phyloP scores from a whole-genome alignment of 257 asterid species.

The Solanum chmielewskii region DNA sequence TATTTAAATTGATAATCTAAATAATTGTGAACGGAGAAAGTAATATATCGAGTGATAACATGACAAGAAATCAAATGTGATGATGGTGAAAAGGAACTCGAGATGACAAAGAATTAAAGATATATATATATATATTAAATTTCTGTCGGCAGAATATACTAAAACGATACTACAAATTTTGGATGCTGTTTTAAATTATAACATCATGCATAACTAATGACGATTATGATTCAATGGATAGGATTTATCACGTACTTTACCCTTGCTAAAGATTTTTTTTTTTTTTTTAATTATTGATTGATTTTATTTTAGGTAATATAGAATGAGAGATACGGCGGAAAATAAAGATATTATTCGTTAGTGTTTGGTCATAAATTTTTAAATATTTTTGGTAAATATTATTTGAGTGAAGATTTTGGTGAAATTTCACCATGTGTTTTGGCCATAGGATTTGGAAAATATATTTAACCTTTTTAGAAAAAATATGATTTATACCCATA shows the following conservation, averaged over 20 bases:
- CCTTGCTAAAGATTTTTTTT: too few relatives aligned
- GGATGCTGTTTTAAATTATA: neutral
- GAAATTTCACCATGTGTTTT: too few relatives aligned
- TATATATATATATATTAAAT: neutral
- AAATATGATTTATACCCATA: too few relatives aligned
- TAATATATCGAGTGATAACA: neutral
- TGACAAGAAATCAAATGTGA: neutral
- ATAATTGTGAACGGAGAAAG: too few relatives aligned
- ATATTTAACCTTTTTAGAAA: too few relatives aligned
- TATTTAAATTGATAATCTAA: too few relatives aligned
- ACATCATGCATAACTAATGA: neutral
- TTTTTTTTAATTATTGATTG: accelerated
- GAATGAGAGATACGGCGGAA: accelerated
- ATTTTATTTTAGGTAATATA: neutral
- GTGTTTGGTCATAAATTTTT: too few relatives aligned
- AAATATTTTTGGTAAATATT: too few relatives aligned
- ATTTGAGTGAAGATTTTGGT: too few relatives aligned
- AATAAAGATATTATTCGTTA: too few relatives aligned
- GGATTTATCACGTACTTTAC: neutral
- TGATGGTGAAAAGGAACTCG: neutral
- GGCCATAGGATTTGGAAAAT: too few relatives aligned
- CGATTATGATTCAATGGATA: neutral
- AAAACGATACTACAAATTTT: neutral
- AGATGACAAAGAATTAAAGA: neutral
- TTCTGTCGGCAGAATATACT: neutral